Base-by-base conservation (phyloP, 2,329 filamentous ascomycete genomes). In the Pestalotiopsis sp. region DNA sequence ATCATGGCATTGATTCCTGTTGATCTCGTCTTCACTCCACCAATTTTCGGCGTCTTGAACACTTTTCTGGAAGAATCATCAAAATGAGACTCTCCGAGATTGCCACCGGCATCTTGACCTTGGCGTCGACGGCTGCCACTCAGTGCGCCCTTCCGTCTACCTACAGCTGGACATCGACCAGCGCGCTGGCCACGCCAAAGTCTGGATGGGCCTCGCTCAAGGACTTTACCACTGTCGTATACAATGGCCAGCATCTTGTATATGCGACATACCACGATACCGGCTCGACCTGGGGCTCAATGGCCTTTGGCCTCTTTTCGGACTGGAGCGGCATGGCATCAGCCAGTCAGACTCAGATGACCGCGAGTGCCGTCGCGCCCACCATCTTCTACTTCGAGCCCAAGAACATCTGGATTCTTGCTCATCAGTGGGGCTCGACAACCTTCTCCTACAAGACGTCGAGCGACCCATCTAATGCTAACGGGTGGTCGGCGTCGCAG, bases 381-480 rank as follows among this genome's bases (percentile, higher is more conserved):
- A 89, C 88, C 0, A 79, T 92, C 62, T 90, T 92, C 80, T 88
- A 85, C 81, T 91, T 91, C 73, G 72, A 75, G 4, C 90, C 89
- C 0, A 91, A 90, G 80, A 82, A 79, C 71, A 78, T 86, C 71
- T 92, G 90, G 90, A 80, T 91, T n/a, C 83, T 91, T 0, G 86
- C 88, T n/a, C 86, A 90, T 74, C 89, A 92, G 77, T 91, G 89
- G 88, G 89, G 89, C 1, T 74, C 86, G 0, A 86, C 83, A 0
- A 73, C 88, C 0, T 92, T 91, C 80, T 84, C 84, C 2, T 91
- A 91, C 82, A 78, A 78, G 64, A 91, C 89, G 2, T 87, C 88
- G 0, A 85, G 70, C 64, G 83, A 91, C 73, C 89, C 89, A 0
- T 84, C 85, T 70, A 84, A 89, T 69, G 77, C 82, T 1, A 89